Evolutionary conservation across 2,329 filamentous ascomycete genomes (phyloP).

Genomic region (Fusarium sp.): DNA sequence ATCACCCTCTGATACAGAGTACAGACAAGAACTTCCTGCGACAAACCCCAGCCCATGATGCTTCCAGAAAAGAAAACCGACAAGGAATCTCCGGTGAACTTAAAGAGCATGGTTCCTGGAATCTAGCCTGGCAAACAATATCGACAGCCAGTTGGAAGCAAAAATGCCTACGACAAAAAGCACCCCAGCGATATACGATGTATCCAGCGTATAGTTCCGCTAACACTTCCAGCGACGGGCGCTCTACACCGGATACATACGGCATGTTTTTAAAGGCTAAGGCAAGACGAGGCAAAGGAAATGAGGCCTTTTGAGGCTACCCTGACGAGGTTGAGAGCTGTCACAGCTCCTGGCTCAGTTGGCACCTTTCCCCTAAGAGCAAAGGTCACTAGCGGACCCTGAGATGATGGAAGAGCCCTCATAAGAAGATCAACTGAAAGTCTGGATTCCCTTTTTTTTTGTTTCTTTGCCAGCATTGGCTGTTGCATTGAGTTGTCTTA

Average conservation of each 20-base stretch:
- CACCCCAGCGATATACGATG: constrained; percentile 2
- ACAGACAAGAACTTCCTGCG: background rate
- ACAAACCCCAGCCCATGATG: background rate
- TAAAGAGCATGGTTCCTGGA: background rate
- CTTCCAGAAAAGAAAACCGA: constrained; percentile 20
- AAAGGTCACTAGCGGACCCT: constrained; percentile 28
- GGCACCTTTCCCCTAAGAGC: background rate
- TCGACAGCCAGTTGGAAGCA: constrained; percentile 4
- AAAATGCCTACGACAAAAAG: background rate
- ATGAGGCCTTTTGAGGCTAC: constrained; percentile 33
- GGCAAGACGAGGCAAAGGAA: constrained; percentile 8
- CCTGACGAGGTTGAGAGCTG: constrained; percentile 23
- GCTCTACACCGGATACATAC: constrained; percentile 1
- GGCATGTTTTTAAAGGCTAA: background rate
- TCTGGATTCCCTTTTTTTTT: background rate
- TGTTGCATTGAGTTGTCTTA: background rate
- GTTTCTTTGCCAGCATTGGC: background rate
- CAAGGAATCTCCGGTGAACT: background rate
- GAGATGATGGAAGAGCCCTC: constrained; percentile 24
- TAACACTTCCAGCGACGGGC: background rate
- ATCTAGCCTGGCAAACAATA: background rate
- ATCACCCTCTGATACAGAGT: background rate
- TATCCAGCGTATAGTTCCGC: background rate
- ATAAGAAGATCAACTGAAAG: constrained; percentile 1
- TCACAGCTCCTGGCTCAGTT: background rate